Evolutionary conservation across 2,329 filamentous ascomycete genomes (phyloP), one percentile per base, ranked within the genome.

Genomic region (Emydomyces testavorans): DNA sequence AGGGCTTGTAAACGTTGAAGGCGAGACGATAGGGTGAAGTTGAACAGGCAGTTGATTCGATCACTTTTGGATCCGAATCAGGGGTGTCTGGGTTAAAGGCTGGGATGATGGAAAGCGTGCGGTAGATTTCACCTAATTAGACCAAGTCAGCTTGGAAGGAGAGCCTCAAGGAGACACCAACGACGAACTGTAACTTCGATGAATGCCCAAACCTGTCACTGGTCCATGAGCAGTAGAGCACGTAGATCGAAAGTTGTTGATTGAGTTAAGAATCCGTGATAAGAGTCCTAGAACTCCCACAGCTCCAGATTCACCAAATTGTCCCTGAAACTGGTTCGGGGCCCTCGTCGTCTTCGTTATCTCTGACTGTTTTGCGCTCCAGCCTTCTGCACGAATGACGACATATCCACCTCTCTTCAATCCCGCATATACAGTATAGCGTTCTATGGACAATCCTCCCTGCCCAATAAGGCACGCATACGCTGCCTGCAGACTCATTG

Each of bases 401-500:
- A 83, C 77, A 68, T 94, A 96, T 15, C 92, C 90, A 29, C 78
- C 72, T 43, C 92, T 77, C 62, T 83, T 92, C 57, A 98, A 71
- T 46, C 88, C 82, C 1, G 87, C 77, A 63, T 89, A 98, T 23
- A 96, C 90, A 42, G 84, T 85, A 58, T 87, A 96, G 59, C 86
- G 80, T 56, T 93, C 86, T 51, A 95, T 70, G 0, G 75, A 78
- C 54, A 82, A 56, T 7, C 72, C 74, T 23, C 67, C 82, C 20
- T 77, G 71, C 1, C 87, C 87, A 54, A 94, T 76, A 46, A 94
- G 80, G 18, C 87, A 76, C 4, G 89, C 78, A 69, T 96, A 96
- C 0, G 88, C 88, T 4, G 85, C 89, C 64, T 96, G 86, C 32
- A 96, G 68, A 64, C 85, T 94, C 71, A 98, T 81, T 0, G 90